Evolutionary conservation across 768 basidiomycete species (phyloP).

Genomic region (Leccinum subgranulosum): DNA sequence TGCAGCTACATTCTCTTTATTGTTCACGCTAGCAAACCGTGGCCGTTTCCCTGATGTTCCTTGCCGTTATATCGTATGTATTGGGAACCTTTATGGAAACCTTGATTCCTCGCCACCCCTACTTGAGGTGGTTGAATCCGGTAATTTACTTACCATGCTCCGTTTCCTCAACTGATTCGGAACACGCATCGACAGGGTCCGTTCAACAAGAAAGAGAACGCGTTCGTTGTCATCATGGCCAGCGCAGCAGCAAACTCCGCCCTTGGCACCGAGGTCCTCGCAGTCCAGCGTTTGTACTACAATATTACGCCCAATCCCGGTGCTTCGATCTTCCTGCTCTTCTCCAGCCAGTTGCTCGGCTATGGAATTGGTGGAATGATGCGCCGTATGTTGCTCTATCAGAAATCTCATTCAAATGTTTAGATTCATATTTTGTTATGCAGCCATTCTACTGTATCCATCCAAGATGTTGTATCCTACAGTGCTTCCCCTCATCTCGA

Average conservation of each 20-base stretch:
- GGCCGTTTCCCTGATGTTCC: conserved; percentile 51
- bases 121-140: conserved; percentile 52
- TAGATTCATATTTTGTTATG: not conserved
- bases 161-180: not conserved
- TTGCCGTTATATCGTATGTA: conserved; percentile 51
- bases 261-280: conserved; percentile 52
- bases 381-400: conserved; percentile 34
- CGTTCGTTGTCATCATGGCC: conserved; percentile 55
- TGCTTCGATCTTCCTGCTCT: conserved; percentile 45
- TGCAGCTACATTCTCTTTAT: not conserved
- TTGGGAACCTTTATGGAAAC: conserved; percentile 47
- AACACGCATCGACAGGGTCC: conserved; percentile 36
- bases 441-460: conserved; percentile 37
- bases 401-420: not conserved
- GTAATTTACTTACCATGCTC: conserved; percentile 9
- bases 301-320: conserved; percentile 47
- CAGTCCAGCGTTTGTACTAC: conserved; percentile 53
- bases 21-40: conserved; percentile 45
- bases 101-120: conserved; percentile 41
- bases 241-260: conserved; percentile 54
- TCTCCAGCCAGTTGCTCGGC: conserved; percentile 37
- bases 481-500: conserved; percentile 22
- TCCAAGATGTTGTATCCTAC: conserved; percentile 43
- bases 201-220: conserved; percentile 61
- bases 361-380: conserved; percentile 56